Evolutionary conservation across 2,329 filamentous ascomycete genomes (phyloP), one percentile per base, ranked within the genome.

Genomic region (Fusarium brachygibbosum): DNA sequence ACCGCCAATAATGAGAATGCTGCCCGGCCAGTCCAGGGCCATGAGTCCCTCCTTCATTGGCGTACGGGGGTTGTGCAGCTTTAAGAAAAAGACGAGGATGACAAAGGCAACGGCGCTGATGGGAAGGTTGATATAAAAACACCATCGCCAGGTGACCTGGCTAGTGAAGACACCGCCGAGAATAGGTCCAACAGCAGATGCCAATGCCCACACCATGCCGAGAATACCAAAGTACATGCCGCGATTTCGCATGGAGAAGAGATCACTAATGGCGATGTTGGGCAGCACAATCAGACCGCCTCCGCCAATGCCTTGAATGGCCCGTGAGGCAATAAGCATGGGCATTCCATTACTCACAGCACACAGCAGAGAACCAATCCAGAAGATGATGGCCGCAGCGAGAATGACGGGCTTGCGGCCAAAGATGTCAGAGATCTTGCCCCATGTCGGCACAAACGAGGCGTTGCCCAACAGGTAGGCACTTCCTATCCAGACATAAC

Each of bases 401-500:
- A 88, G 80, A 46, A 88, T 77, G 29, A 87, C 78, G 7, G 84
- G 84, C 72, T 88, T 88, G 46, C 87, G 84, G 25, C 87, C 86
- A 77, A 85, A 88, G 56, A 89, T 86, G 67, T 88, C 87, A 41
- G 84, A 84, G 46, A 88, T 74, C 71, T 87, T 87, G 58, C 90
- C 90, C 91, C 91, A 94, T 50, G 90, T 88, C 1, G 91, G 90
- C 0, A 88, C 87, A 2, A 87, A 85, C 77, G 83, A 87, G 2
- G 91, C 89, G 75, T 89, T 90, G 57, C 89, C 90, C 13, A 94
- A 86, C 9, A 93, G 82, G 74, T 92, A 95, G 4, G 91, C 88
- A 37, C 87, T 88, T 16, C 92, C 92, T 65, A 95, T 90, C 93
- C 92, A 94, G 52, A 90, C 87, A 79, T 94, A 94, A 25, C 91